phyloP scores from a whole-genome alignment of 768 basidiomycete genomes.

The Russula ochroleuca region DNA sequence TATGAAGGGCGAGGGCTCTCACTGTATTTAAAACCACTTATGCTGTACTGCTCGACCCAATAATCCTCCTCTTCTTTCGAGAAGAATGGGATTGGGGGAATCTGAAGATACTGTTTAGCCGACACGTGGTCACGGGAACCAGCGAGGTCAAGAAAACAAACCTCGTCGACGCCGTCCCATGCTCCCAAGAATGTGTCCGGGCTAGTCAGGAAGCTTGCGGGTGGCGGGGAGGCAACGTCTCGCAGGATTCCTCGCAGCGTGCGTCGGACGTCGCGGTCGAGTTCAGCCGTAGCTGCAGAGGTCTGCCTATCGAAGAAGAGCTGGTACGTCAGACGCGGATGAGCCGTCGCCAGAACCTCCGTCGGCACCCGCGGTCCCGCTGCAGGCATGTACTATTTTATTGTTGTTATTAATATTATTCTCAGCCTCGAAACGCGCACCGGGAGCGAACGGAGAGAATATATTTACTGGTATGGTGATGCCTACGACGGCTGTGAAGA shows the following conservation, averaged over 20 bases:
- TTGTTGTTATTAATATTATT: neutral
- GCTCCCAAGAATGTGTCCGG: conserved; percentile 48
- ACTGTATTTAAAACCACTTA: conserved; percentile 61
- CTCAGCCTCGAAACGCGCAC: conserved; percentile 5
- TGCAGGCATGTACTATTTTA: conserved; percentile 60
- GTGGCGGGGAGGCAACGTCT: conserved; percentile 51
- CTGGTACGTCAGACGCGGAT: conserved; percentile 54
- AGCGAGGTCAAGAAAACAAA: conserved; percentile 22
- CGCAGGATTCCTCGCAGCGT: conserved; percentile 55
- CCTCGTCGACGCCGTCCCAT: conserved; percentile 47
- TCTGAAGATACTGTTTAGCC: conserved; percentile 36
- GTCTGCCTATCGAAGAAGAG: conserved; percentile 55
- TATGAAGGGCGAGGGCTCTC: conserved; percentile 31
- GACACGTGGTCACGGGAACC: neutral
- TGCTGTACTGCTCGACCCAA: conserved; percentile 56
- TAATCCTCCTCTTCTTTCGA: conserved; percentile 62
- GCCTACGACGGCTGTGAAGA: conserved; percentile 56
- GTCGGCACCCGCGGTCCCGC: conserved; percentile 47
- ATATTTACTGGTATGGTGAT: conserved; percentile 51
- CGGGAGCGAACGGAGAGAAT: conserved; percentile 26
- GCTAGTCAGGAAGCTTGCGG: conserved; percentile 50
- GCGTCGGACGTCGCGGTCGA: conserved; percentile 53
- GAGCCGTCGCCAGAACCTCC: conserved; percentile 36
- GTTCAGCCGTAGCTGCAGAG: conserved; percentile 46
- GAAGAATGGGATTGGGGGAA: conserved; percentile 60